Base-by-base conservation (phyloP, 495 filamentous ascomycete genomes). In the Thozetella sp. region DNA sequence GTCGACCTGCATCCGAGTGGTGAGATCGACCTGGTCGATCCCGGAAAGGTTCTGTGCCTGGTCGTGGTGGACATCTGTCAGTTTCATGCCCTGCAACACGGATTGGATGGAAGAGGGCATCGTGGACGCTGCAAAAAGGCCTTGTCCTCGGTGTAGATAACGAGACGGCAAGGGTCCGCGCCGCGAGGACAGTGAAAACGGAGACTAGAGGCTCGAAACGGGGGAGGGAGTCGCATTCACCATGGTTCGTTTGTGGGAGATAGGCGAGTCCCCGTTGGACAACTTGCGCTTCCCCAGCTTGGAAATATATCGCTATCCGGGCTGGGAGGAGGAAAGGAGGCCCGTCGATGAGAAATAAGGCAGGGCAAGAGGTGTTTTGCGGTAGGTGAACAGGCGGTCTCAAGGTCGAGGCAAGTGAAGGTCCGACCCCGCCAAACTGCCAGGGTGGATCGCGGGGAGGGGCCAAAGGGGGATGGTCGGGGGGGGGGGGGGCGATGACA, bases 1-100 rank as follows among this genome's bases (percentile, higher is more conserved):
- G 75, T 96, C 92, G 62, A 95, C 83, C 78, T 97, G 86, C 90
- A 97, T 93, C 60, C 86, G 87, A 76, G 81, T 83, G 72, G 91
- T 89, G 81, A 83, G 82, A 61, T 83, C 81, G 71, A 84, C 76
- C 65, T 82, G 82, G 62, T 83, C 81, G 71, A 84, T 76, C 65
- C 81, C 80, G 66, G 76, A 72, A 65, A 76, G 72, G 61, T 69
- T 77, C 55, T 67, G 63, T 58, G 76, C 76, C 78, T 79, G 51
- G 9, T 19, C 43, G 52, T 22, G 25, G 40, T 51, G 24, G 34
- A 27, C 25, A 19, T 46, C 43, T 3, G 43, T 48, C n/a, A 48
- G 43, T 48, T 48, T 48, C 43, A 48, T 11, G 43, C n/a, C 43
- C n/a, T 48, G 43, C 43, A 48, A 37, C 30, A 37, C 20, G 43